Percentiles rank a stretch among this genome's conserved stretches.
phyloP scores from a whole-genome alignment of 495 filamentous ascomycete species.

The Neurospora sp. region DNA sequence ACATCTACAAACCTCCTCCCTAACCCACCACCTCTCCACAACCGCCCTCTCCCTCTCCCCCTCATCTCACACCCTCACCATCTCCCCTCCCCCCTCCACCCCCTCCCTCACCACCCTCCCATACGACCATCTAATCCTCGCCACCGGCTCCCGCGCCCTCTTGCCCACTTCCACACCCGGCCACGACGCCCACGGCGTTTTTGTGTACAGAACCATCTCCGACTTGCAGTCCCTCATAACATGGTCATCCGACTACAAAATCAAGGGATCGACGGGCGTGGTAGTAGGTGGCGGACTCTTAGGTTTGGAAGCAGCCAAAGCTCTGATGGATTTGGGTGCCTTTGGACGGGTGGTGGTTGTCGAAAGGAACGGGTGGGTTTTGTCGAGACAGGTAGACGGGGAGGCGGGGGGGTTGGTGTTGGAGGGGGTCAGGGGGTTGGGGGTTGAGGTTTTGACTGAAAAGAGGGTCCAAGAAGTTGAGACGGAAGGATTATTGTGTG shows the following conservation, averaged over 20 bases:
- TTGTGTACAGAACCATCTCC: conserved; percentile 88
- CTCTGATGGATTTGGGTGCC: conserved; percentile 80
- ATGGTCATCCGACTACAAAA: conserved; percentile 52
- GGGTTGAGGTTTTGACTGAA: conserved; percentile 72
- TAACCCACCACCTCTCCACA: conserved; percentile 81
- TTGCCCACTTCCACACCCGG: conserved; percentile 74
- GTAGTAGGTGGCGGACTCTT: conserved; percentile 89
- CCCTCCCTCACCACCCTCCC: conserved; percentile 86
- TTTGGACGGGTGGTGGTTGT: conserved; percentile 74
- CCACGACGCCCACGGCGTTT: conserved; percentile 77
- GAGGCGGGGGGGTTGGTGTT: conserved; percentile 81
- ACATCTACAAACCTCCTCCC: conserved; percentile 43
- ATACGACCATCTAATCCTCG: conserved; percentile 84
- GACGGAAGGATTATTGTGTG: conserved; percentile 36
- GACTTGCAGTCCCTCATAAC: conserved; percentile 76
- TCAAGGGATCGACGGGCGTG: conserved; percentile 51
- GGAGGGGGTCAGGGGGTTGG: conserved; percentile 71
- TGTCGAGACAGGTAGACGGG: conserved; percentile 75
- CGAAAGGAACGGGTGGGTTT: conserved; percentile 83
- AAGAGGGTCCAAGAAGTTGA: conserved; percentile 64
- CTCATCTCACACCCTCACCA: conserved; percentile 59
- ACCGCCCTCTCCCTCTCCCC: conserved; percentile 62
- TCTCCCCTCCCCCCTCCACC: conserved; percentile 81
- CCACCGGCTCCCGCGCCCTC: conserved; percentile 85
- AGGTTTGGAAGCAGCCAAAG: conserved; percentile 89